These are phyloP conservation scores for Nannizziopsis arthrosporioides DNA, from an alignment of 2,329 filamentous ascomycete genomes.

Conservation along the genomic window DNA sequence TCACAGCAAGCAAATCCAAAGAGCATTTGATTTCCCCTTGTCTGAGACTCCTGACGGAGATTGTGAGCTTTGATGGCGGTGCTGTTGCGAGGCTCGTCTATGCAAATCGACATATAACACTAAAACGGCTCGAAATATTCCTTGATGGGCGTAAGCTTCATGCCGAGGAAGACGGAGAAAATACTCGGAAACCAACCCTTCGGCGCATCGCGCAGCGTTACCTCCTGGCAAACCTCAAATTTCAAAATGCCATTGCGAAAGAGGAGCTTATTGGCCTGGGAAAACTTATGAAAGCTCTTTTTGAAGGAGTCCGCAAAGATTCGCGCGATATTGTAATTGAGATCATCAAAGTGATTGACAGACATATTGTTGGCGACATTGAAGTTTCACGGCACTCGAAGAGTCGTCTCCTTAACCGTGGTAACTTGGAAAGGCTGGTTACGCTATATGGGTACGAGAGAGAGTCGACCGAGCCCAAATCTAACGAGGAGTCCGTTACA, in stretches of 20 bases:
- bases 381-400: conserved; percentile 64
- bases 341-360: conserved; percentile 58
- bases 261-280: conserved; percentile 69
- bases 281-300: conserved; percentile 55
- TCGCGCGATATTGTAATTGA: conserved; percentile 63
- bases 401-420: conserved; percentile 61
- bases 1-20: conserved; percentile 70
- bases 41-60: conserved; percentile 71
- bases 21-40: conserved; percentile 83
- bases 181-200: conserved; percentile 61
- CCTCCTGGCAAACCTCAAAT: conserved; percentile 65
- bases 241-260: conserved; percentile 65
- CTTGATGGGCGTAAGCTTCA: conserved; percentile 54
- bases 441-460: conserved; percentile 52
- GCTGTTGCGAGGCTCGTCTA: conserved; percentile 66
- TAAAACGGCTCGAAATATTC: conserved; percentile 69
- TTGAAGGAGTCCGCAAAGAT: conserved; percentile 67
- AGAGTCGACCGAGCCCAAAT: conserved; percentile 35
- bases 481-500: conserved; percentile 42
- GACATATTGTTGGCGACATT: conserved; percentile 61
- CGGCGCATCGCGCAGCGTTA: conserved; percentile 74
- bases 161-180: conserved; percentile 46
- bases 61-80: conserved; percentile 77
- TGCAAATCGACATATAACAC: conserved; percentile 62
- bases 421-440: conserved; percentile 59